Evolutionary conservation across 306 rosid genomes (phyloP).

Genomic region (Malus sylvestris): DNA sequence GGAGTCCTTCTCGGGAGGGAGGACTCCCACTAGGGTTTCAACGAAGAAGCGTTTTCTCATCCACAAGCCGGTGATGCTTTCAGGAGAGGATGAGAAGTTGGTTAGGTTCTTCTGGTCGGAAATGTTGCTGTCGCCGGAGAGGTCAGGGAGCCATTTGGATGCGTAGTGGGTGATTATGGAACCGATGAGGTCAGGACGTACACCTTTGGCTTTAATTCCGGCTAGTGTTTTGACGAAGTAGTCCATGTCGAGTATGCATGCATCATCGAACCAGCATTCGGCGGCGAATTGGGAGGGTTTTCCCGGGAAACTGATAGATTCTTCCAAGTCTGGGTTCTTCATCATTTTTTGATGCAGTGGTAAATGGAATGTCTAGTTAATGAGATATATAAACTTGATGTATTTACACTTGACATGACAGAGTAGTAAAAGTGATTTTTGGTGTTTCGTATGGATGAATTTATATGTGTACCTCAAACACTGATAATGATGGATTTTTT

Average conservation of each 20-base stretch:
- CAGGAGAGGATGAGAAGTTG: conserved; percentile 40
- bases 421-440: neutral
- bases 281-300: conserved; percentile 43
- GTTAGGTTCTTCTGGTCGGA: conserved; percentile 20
- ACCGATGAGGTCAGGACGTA: conserved; percentile 64
- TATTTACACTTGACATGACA: neutral
- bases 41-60: conserved; percentile 79
- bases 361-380: too few relatives aligned
- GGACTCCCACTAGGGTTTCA: conserved; percentile 74
- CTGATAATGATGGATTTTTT: too few relatives aligned
- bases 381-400: neutral
- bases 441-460: neutral
- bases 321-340: conserved; percentile 26
- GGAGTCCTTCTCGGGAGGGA: conserved; percentile 78
- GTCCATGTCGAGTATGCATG: conserved; percentile 85
- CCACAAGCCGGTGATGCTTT: conserved; percentile 66
- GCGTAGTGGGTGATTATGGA: conserved; percentile 88
- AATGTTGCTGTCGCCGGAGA: conserved; percentile 27
- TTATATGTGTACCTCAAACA: too few relatives aligned
- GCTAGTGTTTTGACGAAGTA: conserved; percentile 85
- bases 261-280: conserved; percentile 78
- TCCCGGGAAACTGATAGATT: conserved; percentile 27
- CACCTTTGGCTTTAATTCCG: conserved; percentile 75
- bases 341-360: conserved; percentile 11
- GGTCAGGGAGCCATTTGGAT: conserved; percentile 89